Conservation (phyloP, 768 basidiomycete species). For the Hericium alpestre region DNA sequence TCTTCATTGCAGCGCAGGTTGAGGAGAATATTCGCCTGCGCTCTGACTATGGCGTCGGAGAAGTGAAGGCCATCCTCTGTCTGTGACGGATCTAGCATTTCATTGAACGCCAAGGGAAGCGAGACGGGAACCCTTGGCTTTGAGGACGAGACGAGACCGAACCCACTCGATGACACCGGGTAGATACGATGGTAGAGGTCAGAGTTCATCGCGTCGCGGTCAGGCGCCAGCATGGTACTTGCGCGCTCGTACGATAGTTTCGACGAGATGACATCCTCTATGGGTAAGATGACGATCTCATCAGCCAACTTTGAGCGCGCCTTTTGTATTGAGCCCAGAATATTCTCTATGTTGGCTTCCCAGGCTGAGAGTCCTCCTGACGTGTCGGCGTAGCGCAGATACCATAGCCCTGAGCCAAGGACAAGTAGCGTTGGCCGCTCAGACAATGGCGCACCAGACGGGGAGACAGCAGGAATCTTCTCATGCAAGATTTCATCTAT, state of each 20-base stretch:
- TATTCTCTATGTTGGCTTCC: conserved; percentile 61
- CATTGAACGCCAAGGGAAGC: conserved; percentile 73
- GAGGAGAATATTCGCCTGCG: conserved; percentile 69
- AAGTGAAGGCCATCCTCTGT: conserved; percentile 86
- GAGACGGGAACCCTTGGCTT: conserved; percentile 24
- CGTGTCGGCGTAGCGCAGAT: conserved; percentile 59
- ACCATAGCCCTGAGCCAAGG: conserved; percentile 83
- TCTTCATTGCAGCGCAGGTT: conserved; percentile 74
- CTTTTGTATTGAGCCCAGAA: conserved; percentile 40
- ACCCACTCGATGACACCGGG: conserved; percentile 17
- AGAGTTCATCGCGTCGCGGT: conserved; percentile 88
- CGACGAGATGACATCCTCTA: conserved; percentile 56
- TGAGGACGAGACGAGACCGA: not conserved
- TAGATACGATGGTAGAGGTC: conserved; percentile 64
- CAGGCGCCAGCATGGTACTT: conserved; percentile 58
- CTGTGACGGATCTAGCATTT: conserved; percentile 59
- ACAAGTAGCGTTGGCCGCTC: conserved; percentile 57
- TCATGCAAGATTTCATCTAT: conserved; percentile 20
- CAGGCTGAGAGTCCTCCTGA: conserved; percentile 73
- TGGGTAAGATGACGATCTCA: conserved; percentile 65
- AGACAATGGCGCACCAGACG: conserved; percentile 4
- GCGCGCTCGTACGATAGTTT: conserved; percentile 58
- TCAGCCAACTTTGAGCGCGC: conserved; percentile 45
- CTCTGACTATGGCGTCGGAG: conserved; percentile 44
- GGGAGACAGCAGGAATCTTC: not conserved